Conservation (phyloP, 257 asterid species). For the Hygrophila difformis region DNA sequence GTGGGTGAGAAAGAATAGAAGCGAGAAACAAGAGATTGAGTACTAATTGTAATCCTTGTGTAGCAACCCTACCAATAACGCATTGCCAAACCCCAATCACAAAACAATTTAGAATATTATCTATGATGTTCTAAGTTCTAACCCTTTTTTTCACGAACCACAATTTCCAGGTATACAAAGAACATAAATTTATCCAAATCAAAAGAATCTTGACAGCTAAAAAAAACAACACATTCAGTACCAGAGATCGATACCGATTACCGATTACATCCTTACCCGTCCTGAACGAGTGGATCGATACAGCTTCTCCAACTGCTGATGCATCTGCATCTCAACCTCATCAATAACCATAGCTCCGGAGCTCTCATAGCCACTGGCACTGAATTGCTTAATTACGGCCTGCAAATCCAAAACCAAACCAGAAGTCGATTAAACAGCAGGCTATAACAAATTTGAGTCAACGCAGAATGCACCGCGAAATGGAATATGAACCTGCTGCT, state of each 20-base stretch:
- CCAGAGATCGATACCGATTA: not conserved
- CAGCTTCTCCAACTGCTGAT: conserved; percentile 77
- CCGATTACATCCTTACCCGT: conserved; percentile 44
- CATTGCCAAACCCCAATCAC: not conserved
- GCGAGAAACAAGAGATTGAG: too few species aligned
- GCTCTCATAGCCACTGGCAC: conserved; percentile 85
- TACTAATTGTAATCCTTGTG: too few species aligned
- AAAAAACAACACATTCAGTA: not conserved
- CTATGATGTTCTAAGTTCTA: not conserved
- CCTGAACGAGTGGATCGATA: conserved; percentile 87
- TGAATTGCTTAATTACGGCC: conserved; percentile 95
- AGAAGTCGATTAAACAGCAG: not conserved
- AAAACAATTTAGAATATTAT: not conserved
- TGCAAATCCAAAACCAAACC: conserved; percentile 26
- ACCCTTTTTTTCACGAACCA: not conserved
- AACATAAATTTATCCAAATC: conserved; percentile 8
- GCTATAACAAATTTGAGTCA: conserved; percentile 2
- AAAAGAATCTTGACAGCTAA: too few species aligned
- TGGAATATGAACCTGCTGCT: conserved; percentile 59
- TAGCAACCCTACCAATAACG: too few species aligned
- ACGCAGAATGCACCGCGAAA: not conserved
- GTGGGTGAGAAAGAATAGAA: too few species aligned
- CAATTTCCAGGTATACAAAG: not conserved
- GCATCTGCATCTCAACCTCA: conserved; percentile 87
- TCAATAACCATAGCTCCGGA: conserved; percentile 81